These are phyloP conservation scores for Beauveria sp. DNA, from an alignment of 2,329 filamentous ascomycete species.

Conservation along the genomic window DNA sequence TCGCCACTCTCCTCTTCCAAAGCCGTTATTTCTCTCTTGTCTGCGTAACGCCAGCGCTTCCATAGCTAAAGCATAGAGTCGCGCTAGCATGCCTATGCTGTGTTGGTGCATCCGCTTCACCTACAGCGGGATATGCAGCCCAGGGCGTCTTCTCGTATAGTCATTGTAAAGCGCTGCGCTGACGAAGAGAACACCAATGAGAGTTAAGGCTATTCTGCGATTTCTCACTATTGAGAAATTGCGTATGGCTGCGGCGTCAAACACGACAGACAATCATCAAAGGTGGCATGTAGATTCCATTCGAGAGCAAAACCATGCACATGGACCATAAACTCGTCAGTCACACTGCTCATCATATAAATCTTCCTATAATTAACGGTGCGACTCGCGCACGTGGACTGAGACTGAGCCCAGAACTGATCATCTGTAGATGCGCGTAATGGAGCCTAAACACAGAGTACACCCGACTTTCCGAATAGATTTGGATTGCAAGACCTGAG, in stretches of 20 bases:
- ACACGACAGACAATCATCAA: not conserved
- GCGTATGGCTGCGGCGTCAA: not conserved
- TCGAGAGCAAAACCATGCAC: no score
- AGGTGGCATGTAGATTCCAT: not conserved
- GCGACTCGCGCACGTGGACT: no score
- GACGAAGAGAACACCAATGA: not conserved
- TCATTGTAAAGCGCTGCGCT: slow-evolving; percentile 10
- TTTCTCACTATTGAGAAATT: not conserved
- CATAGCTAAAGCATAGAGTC: slow-evolving; percentile 45
- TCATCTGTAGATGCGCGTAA: no score
- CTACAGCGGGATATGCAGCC: slow-evolving; percentile 32
- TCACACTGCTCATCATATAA: no score
- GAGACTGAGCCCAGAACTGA: no score
- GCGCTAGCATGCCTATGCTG: not conserved
- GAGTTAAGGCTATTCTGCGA: not conserved
- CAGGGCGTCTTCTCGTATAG: slow-evolving; percentile 27
- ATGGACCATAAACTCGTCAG: no score
- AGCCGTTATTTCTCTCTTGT: slow-evolving; percentile 44
- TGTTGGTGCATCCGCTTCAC: slow-evolving; percentile 12
- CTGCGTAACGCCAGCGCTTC: slow-evolving; percentile 61
- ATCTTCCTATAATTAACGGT: no score
- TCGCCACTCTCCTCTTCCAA: slow-evolving; percentile 32
- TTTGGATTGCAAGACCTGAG: no score
- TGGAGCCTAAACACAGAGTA: no score
- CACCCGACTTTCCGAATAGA: no score